Evolutionary conservation across 2,329 filamentous ascomycete species (phyloP), one percentile per base, ranked within the genome.

Genomic region (Colletotrichum cereale): DNA sequence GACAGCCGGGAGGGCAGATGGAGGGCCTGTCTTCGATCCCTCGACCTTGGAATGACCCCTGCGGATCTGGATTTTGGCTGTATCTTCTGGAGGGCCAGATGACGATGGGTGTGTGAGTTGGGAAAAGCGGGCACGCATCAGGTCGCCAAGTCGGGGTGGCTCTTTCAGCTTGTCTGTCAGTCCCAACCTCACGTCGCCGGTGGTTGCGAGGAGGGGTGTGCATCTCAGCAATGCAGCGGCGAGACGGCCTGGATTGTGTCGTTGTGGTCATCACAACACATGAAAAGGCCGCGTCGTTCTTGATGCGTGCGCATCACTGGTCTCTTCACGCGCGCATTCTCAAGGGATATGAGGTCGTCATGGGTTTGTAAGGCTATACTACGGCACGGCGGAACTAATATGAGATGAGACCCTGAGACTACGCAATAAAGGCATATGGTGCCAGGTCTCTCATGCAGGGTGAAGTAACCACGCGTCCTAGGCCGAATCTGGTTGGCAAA

Each of bases 1-100:
- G 56, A 67, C 67, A 62, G 62, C 62, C 67, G 26, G 62, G 61
- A 47, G 36, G 29, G 16, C 29, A 42, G 52, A 62, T 50, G 26
- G 7, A 58, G 26, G 14, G 12, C 47, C 36, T 26, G 11, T 56
- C 14, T 34, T 58, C 67, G 64, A 67, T 71, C 67, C 67, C 50
- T 31, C n/a, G 48, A 62, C 57, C 42, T 67, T 58, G 64, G 36
- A 26, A 31, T 44, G 21, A 2, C n/a, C 42, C 36, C 36, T 62
- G 42, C 1, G 24, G 48, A 62, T 71, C 67, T 62, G 57, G 48
- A 36, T 31, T 66, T 40, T 57, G 26, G 26, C 40, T 29, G 38
- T 50, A 31, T 29, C 5, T 62, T 50, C 29, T 29, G 21, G 38
- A 60, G 29, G 29, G 48, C 5, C 24, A 18, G 50, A 70, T 67